These are phyloP conservation scores for cucumber (Cucumis sativus) DNA, from an alignment of 306 rosid species.

Conservation along the genomic window Cucumber_9930_V3 NC_026659.2:8150001-8150500, in stretches of 20 bases:
- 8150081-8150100: conserved; percentile 15
- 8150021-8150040: conserved; percentile 10
- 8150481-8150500: too few species aligned
- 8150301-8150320: neutral
- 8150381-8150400: neutral
- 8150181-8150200: neutral
- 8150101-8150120: conserved; percentile 15
- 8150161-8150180: neutral
- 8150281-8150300: neutral
- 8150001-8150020: conserved; percentile 23
- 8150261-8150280: neutral
- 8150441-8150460: too few species aligned
- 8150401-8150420: neutral
- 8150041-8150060: neutral
- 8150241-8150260: neutral
- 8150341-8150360: neutral
- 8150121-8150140: conserved; percentile 3
- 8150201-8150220: neutral
- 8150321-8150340: neutral
- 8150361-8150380: neutral
- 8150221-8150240: neutral
- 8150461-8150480: too few species aligned
- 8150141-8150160: neutral
- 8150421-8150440: neutral
- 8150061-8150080: conserved; percentile 11